Conservation (phyloP, 345 rosid species). For the Eucalyptus pumila region DNA sequence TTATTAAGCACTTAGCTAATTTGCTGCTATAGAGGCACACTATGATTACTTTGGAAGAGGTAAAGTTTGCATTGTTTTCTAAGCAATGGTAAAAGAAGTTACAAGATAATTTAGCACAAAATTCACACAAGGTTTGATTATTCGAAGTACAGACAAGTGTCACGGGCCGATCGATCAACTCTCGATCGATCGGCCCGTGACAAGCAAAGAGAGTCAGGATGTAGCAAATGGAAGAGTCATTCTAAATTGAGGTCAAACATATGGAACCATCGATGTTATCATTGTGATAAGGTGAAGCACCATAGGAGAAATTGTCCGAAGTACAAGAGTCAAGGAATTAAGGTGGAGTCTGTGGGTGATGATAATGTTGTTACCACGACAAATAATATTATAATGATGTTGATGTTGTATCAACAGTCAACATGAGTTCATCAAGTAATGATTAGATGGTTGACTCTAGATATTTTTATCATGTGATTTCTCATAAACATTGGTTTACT, state of each 20-base stretch:
- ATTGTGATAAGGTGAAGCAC: background rate
- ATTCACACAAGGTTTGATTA: background rate
- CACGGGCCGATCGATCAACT: no score
- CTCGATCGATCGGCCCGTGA: no score
- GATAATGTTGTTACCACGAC: background rate
- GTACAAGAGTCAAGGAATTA: background rate
- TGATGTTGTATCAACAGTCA: rapidly evolving
- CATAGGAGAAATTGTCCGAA: background rate
- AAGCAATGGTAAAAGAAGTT: background rate
- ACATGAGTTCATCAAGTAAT: background rate
- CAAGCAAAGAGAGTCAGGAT: rapidly evolving
- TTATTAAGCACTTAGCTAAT: background rate
- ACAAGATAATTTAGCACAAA: background rate
- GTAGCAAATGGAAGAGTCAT: background rate
- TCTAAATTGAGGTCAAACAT: background rate
- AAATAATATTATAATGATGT: background rate
- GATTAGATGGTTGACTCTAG: background rate
- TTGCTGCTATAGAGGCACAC: background rate
- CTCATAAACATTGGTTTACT: background rate
- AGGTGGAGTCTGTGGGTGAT: background rate
- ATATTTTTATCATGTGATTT: background rate
- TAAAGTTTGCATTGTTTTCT: background rate
- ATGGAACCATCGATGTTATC: no score
- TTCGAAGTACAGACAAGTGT: no score
- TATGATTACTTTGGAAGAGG: background rate